Conservation (phyloP, 2,329 filamentous ascomycete genomes). For the Neofusicoccum kwambonambiense region DNA sequence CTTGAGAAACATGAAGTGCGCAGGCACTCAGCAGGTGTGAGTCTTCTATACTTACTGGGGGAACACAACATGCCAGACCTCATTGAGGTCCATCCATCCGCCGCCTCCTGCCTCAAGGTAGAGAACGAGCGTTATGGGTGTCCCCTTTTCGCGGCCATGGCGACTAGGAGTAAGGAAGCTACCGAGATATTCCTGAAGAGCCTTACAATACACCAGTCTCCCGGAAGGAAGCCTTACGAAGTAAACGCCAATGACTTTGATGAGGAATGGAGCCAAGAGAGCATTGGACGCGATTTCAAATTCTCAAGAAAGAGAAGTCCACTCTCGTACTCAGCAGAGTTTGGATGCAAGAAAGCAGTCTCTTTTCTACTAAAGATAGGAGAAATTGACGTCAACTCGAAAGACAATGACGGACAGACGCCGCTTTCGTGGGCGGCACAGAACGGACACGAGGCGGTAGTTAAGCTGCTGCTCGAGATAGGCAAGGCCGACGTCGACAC, state of each 20-base stretch:
- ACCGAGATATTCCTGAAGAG: conserved; percentile 16
- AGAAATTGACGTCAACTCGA: neutral
- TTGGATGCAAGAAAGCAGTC: neutral
- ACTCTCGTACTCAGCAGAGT: neutral
- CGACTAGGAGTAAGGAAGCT: conserved; percentile 29
- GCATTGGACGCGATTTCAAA: neutral
- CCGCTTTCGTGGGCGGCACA: neutral
- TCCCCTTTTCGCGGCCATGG: conserved; percentile 39
- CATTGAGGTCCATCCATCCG: conserved; percentile 28
- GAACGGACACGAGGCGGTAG: neutral
- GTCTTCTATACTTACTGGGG: conserved; percentile 25
- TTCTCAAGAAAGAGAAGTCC: neutral
- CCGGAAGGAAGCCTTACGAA: neutral
- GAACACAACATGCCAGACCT: conserved; percentile 27
- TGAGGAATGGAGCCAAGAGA: neutral
- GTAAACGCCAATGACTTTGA: neutral
- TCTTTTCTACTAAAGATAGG: neutral
- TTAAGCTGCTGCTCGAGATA: no score
- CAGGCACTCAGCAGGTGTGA: conserved; percentile 21
- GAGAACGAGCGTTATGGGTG: conserved; percentile 33
- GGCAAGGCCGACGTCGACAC: no score
- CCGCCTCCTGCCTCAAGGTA: conserved; percentile 22
- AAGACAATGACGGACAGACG: neutral
- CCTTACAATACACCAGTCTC: neutral
- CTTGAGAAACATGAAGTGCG: conserved; percentile 30